Evolutionary conservation across 2,329 filamentous ascomycete genomes (phyloP), one percentile per base, ranked within the genome.

Genomic region (Cryphonectria nitschkei): DNA sequence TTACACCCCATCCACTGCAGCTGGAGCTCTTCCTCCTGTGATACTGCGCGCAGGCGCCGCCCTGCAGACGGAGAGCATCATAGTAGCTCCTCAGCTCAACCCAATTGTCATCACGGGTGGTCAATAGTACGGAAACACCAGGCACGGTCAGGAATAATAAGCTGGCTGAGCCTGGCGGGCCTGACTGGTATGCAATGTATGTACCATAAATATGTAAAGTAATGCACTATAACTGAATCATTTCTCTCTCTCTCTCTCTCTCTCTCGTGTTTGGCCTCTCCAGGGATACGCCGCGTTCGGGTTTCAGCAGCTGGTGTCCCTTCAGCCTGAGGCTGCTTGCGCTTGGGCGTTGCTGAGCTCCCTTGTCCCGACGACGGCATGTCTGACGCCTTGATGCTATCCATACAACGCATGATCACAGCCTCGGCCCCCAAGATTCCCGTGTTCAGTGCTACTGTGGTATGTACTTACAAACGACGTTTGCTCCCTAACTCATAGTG

Each of bases 341-440:
- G 19, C 58, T 7, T 61, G 34, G 5, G 58, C 19, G 32, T 22
- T 61, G 32, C 32, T 32, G 56, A 14, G 58, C 58, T 61, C 58
- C 58, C 34, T 39, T 61, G 58, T 39, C 34, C 58, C 58, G 58
- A 39, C 58, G 58, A 61, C 58, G 22, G 58, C 29, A 37, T 61
- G 58, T 22, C 22, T 34, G 58, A n/a, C 58, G 34, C 58, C 58
- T 61, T 8, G 26, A 5, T 26, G 54, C 54, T 32, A 7, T 58
- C 26, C 14, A 34, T 29, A 50, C 54, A 34, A 8, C 16, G 14
- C 13, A 32, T 8, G 14, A 32, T 29, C 54, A 58, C 54, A 58
- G 54, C 29, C 54, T 58, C 54, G 26, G 26, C 52, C 26, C 26
- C 54, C 9, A 34, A 4, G 54, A 1, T 29, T n/a, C 9, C 19